Conservation (phyloP, 83 land plant species). For the Larix sibirica region DNA sequence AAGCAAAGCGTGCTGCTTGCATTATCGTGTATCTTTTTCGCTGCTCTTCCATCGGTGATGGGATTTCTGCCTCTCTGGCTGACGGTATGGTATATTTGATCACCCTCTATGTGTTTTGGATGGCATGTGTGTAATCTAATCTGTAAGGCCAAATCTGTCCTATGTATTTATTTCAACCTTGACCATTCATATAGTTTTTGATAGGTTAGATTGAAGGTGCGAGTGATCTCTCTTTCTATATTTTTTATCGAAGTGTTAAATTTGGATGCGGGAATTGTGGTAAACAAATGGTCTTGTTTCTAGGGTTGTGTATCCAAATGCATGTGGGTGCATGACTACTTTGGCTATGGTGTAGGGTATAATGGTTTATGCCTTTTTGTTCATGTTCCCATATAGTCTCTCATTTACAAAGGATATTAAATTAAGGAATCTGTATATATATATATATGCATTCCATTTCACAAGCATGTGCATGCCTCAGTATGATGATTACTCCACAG, state of each 20-base stretch:
- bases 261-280: too few relatives aligned
- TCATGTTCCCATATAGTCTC: not conserved
- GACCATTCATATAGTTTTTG: not conserved
- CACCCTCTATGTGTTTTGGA: not conserved
- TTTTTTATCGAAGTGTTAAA: not conserved
- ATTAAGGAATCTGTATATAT: too few relatives aligned
- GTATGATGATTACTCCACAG: not conserved
- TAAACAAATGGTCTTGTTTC: not conserved
- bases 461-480: not conserved
- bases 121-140: not conserved
- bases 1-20: conserved; percentile 97
- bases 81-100: conserved; percentile 56
- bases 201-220: conserved; percentile 6
- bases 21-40: conserved; percentile 77
- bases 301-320: not conserved
- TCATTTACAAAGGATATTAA: too few relatives aligned
- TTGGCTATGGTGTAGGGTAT: not conserved
- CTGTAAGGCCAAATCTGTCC: not conserved
- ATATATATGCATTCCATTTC: too few relatives aligned
- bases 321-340: not conserved
- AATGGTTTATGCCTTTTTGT: not conserved
- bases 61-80: conserved; percentile 97
- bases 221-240: not conserved
- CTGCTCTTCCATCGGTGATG: conserved; percentile 92
- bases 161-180: not conserved